Conservation (phyloP, 2,329 filamentous ascomycete genomes). For the Trichoderma atroviride region DNA sequence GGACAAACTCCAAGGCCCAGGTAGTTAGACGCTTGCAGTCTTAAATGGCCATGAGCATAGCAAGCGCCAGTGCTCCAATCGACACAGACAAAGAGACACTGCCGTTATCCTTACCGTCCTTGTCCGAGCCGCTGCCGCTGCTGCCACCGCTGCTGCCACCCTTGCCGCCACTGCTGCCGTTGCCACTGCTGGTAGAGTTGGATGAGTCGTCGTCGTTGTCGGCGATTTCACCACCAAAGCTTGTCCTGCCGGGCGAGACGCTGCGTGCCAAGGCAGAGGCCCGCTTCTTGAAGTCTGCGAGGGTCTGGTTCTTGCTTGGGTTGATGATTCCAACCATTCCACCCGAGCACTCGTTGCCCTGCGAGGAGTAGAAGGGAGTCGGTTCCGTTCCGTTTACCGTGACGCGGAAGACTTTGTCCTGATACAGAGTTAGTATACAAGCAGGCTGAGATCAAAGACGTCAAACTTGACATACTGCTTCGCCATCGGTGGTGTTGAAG, state of each 20-base stretch:
- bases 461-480: slow-evolving; percentile 35
- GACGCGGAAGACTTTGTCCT: slow-evolving; percentile 44
- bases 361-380: slow-evolving; percentile 45
- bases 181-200: neutral
- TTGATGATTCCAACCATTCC: slow-evolving; percentile 48
- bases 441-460: neutral
- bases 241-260: slow-evolving; percentile 34
- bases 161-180: neutral
- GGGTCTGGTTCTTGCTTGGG: slow-evolving; percentile 36
- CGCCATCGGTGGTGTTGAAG: slow-evolving; percentile 35
- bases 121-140: neutral
- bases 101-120: slow-evolving; percentile 6
- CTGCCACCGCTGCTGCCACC: neutral
- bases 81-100: slow-evolving; percentile 11
- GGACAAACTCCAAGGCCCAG: neutral
- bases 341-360: slow-evolving; percentile 41
- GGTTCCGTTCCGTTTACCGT: slow-evolving; percentile 39
- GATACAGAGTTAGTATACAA: neutral
- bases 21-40: neutral
- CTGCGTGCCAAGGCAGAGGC: slow-evolving; percentile 35
- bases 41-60: slow-evolving; percentile 19
- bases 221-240: slow-evolving; percentile 38
- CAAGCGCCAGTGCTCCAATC: slow-evolving; percentile 5
- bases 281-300: slow-evolving; percentile 38
- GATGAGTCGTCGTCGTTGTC: slow-evolving; percentile 22